Evolutionary conservation across 306 rosid genomes (phyloP), one percentile per base, ranked within the genome.

Genomic region (Cicer cuneatum): DNA sequence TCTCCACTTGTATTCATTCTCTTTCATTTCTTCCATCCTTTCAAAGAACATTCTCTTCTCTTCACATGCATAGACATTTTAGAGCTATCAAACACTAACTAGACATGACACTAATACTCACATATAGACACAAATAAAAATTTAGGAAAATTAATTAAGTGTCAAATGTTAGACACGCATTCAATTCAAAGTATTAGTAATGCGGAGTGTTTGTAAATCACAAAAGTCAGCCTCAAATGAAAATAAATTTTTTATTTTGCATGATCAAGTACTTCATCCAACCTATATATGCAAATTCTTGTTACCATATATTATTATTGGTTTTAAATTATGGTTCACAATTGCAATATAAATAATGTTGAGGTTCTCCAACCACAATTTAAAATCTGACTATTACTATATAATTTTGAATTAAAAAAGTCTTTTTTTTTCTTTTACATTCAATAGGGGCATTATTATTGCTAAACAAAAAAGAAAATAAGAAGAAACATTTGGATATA

Each of bases 11-110:
- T 80, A 8, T 59, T 52, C 68, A 41, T 24, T 68, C 35, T 12
- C 51, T 66, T 69, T 78, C 15, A 60, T 60, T 72, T 33, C 82
- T 19, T 58, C 19, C 21, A 49, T 14, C 56, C 33, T 24, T 24
- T 73, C 67, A 40, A 40, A 77, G 11, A 21, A 83, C 77, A 75
- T 78, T 78, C 71, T 72, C 79, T 78, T 81, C 74, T 71, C 46
- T 75, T 29, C 68, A 73, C 49, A 35, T 42, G 63, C 46, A 29
- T 18, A 42, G 61, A 72, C 73, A 74, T 64, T 24, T 24, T 24
- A 24, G 2, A 24, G 3, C 33, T 24, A 24, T 24, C 4, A 21
- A 21, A 21, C 29, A 21, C 2, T 24, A 0, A 24, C 33, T 0
- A 24, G 33, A 24, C 33, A 24, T 24, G 4, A 24, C 33, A 24